Evolutionary conservation across 2,329 filamentous ascomycete species (phyloP), one percentile per base, ranked within the genome.

Genomic region (Truncatella angustata): DNA sequence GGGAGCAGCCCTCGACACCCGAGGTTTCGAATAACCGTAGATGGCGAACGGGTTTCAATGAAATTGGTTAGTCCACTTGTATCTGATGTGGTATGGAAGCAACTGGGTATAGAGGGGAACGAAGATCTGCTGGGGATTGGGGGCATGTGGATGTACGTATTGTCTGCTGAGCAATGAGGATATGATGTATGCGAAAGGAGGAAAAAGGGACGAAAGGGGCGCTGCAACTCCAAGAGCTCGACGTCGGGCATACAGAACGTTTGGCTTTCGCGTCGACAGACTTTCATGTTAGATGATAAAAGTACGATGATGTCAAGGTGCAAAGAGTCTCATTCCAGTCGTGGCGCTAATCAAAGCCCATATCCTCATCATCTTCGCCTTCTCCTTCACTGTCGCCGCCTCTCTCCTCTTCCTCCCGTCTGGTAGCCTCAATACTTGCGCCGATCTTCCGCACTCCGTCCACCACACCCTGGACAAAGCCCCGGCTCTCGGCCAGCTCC

Each of bases 371-470:
- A 58, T 87, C 85, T 32, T 82, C 83, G 55, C 82, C 82, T 16
- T 77, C 79, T 26, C 78, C 82, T 18, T 75, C 79, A 54, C 79
- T 79, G 46, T 79, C 79, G 47, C 75, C 74, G 59, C 84, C 82
- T 60, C 90, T 88, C 37, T 84, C 82, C 63, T 94, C 88, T 58
- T 88, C 82, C 63, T 96, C 91, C 57, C 87, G 78, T 56, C 90
- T 80, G 43, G 84, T 82, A 56, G 87, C 83, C 74, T 97, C 93
- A 50, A 85, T 85, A 35, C 88, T 91, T 2, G 87, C 85, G 9
- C 91, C 91, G 48, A 97, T 83, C 74, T 85, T 92, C 63, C 91
- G 82, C 62, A 97, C 77, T 4, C 90, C 91, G 68, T 97, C 92
- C 57, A 97, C 86, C 2, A 97, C 90, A 1, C 89, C 90, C 1